phyloP scores from a whole-genome alignment of 2,329 filamentous ascomycete genomes.

The Hypoxylon sp. region DNA sequence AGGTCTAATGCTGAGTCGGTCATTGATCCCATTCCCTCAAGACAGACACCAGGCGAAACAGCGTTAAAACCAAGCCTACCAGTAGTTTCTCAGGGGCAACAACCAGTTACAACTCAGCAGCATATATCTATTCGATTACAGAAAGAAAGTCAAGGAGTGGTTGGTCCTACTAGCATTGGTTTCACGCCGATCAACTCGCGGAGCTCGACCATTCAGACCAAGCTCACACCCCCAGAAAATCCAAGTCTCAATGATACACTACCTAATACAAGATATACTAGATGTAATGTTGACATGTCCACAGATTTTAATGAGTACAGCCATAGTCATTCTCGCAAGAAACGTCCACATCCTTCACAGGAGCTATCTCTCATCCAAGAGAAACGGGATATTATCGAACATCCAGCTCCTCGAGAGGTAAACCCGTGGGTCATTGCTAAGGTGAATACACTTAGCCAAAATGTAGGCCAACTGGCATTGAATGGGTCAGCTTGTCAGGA shows the following conservation, averaged over 20 bases:
- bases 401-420: conserved; percentile 35
- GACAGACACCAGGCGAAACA: background rate
- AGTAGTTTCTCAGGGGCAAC: conserved; percentile 1
- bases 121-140: background rate
- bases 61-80: background rate
- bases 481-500: background rate
- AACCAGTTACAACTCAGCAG: background rate
- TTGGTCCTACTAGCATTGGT: background rate
- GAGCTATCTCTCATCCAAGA: background rate
- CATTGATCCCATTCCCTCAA: background rate
- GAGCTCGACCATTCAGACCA: background rate
- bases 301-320: conserved; percentile 41
- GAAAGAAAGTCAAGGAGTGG: background rate
- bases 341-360: conserved; percentile 1
- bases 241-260: background rate
- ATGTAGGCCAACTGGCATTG: background rate
- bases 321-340: conserved; percentile 8
- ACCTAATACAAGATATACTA: conserved; percentile 4
- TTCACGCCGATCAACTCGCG: conserved; percentile 22
- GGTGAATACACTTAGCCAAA: conserved; percentile 50
- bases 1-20: background rate
- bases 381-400: conserved; percentile 11
- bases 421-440: conserved; percentile 61
- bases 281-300: conserved; percentile 45
- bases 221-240: background rate